Evolutionary conservation across 805 yeast species (phyloP).

Genomic region (Nakazawaea ernobii): DNA sequence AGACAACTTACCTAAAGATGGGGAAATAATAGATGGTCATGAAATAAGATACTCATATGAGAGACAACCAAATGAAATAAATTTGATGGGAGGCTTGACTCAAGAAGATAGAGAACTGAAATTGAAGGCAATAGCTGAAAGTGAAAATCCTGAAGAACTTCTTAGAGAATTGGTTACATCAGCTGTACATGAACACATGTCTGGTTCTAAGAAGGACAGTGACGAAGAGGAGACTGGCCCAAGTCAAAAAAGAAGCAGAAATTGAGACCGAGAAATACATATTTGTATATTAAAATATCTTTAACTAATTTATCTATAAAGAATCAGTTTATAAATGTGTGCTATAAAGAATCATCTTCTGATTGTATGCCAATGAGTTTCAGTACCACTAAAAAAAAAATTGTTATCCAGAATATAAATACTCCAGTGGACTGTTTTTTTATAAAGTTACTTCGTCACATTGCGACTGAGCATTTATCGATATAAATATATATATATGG

Average conservation of each 20-base stretch:
- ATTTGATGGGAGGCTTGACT: slow-evolving; percentile 13
- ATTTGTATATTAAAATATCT: too few species aligned
- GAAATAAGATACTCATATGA: slow-evolving; percentile 55
- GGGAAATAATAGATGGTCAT: slow-evolving; percentile 36
- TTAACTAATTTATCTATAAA: too few species aligned
- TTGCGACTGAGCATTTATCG: too few species aligned
- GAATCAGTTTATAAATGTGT: too few species aligned
- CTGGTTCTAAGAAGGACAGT: slow-evolving; percentile 23
- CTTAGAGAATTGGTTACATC: slow-evolving; percentile 61
- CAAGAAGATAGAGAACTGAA: slow-evolving; percentile 49
- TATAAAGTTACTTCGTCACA: background rate
- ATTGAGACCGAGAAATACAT: slow-evolving; percentile 2
- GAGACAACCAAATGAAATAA: slow-evolving; percentile 37
- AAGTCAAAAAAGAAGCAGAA: slow-evolving; percentile 30
- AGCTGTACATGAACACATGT: slow-evolving; percentile 51
- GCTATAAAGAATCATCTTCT: too few species aligned
- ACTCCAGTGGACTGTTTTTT: too few species aligned
- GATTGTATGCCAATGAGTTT: too few species aligned
- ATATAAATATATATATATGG: too few species aligned
- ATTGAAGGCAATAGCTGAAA: slow-evolving; percentile 61
- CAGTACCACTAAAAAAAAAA: too few species aligned
- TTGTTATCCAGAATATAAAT: too few species aligned
- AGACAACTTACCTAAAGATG: slow-evolving; percentile 22
- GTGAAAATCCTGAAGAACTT: slow-evolving; percentile 79
- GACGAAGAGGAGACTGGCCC: slow-evolving; percentile 19